phyloP scores from a whole-genome alignment of 2,329 filamentous ascomycete species.

The Fusarium sp. region DNA sequence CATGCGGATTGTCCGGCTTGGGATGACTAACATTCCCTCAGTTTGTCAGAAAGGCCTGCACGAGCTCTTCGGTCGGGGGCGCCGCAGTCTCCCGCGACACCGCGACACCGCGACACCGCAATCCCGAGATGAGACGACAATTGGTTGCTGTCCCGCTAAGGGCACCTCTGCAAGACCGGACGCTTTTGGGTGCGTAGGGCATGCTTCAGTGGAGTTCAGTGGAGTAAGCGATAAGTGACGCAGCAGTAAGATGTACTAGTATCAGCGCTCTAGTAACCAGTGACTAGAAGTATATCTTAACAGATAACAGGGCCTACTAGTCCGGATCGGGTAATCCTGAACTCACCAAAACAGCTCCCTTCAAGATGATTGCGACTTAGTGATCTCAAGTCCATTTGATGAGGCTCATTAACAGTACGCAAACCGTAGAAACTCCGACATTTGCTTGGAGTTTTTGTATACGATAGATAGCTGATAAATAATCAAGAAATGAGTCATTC shows the following conservation, averaged over 20 bases:
- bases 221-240: background rate
- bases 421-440: fast-evolving
- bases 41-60: too few relatives aligned
- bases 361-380: fast-evolving
- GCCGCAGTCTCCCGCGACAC: background rate
- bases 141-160: background rate
- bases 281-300: background rate
- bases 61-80: background rate
- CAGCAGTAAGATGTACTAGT: background rate
- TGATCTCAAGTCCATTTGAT: fast-evolving
- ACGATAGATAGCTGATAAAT: too few relatives aligned
- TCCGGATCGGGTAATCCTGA: background rate
- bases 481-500: fast-evolving
- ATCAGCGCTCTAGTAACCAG: fast-evolving
- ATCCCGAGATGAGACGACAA: background rate
- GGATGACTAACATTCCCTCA: background rate
- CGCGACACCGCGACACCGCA: background rate
- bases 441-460: background rate
- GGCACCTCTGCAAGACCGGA: background rate
- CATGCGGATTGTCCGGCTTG: slow-evolving; percentile 5
- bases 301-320: background rate
- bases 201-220: background rate
- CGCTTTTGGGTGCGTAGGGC: background rate
- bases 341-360: fast-evolving
- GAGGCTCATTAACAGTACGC: fast-evolving